Evolutionary conservation across 148 eudicot genomes (phyloP), one percentile per base, ranked within the genome.

Genomic region (Agrostemma githago): DNA sequence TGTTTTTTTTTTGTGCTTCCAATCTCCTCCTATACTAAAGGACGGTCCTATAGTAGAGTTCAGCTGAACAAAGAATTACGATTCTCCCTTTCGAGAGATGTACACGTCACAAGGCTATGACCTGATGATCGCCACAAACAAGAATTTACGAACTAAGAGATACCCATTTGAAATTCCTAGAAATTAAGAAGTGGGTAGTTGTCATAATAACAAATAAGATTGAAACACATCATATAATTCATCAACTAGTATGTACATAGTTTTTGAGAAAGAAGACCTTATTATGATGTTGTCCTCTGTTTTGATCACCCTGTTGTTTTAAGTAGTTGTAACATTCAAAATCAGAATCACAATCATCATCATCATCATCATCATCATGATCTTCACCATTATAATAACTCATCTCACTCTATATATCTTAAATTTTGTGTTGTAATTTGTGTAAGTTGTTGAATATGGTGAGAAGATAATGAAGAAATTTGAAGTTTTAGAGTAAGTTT

Each of bases 331-430:
- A 75, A 21, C 61, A 57, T 8, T 41, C 42, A 60, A 65, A 61
- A 53, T 72, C 74, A 80, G 53, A 60, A 46, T 83, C 79, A 76
- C 57, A 64, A 73, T 68, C 75, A 81, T 68, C 75, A 81, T 20
- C 21, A 76, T 43, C 46, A 66, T 53, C 73, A 74, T 15, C 70
- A 65, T 44, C 15, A 75, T 83, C 83, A 10, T 77, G 74, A 74
- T 90, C 84, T 64, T 26, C 34, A 26, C 34, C 34, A 26, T 26
- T 26, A 26, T 26, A 26, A 26, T 26, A 26, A 26, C 34, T 26
- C 34, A 26, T 26, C 34, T 26, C 34, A 26, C 34, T 26, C 34
- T 26, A 26, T 26, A 26, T 26, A 26, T 26, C 34, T 26, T 26
- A 26, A 26, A 26, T 26, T 26, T 26, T 26, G 34, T 26, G 34